phyloP scores from a whole-genome alignment of 1,139 yeast species.

The Hyphopichia pseudoburtonii region DNA sequence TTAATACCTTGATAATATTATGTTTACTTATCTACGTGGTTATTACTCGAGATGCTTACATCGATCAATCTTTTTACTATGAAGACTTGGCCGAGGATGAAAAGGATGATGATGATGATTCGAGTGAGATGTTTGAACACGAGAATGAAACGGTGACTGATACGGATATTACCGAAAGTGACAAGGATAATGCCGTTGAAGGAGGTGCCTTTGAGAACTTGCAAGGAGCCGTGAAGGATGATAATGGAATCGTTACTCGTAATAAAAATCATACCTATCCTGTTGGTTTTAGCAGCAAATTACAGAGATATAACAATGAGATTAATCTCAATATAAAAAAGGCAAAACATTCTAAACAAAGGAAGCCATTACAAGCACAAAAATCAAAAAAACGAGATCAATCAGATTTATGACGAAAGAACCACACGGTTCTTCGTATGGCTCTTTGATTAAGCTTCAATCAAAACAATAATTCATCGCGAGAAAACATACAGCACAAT shows the following conservation, averaged over 20 bases:
- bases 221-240: neutral
- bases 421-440: too few relatives aligned
- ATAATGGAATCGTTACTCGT: neutral
- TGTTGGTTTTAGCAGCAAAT: constrained; percentile 1
- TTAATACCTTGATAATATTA: constrained; percentile 54
- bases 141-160: neutral
- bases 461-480: too few relatives aligned
- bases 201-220: too few relatives aligned
- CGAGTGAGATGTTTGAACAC: neutral
- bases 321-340: neutral
- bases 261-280: constrained; percentile 1
- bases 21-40: constrained; percentile 58
- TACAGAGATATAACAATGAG: constrained; percentile 1
- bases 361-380: too few relatives aligned
- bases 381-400: too few relatives aligned
- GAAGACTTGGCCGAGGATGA: constrained; percentile 2
- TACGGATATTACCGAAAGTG: neutral
- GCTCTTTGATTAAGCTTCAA: too few relatives aligned
- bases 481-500: too few relatives aligned
- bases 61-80: constrained; percentile 9
- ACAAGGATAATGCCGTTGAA: neutral
- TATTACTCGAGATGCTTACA: constrained; percentile 52
- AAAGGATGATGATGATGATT: neutral
- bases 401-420: too few relatives aligned
- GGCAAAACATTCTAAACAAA: neutral